Base-by-base conservation (phyloP, 2,329 filamentous ascomycete genomes). In the Neofusicoccum laricinum region DNA sequence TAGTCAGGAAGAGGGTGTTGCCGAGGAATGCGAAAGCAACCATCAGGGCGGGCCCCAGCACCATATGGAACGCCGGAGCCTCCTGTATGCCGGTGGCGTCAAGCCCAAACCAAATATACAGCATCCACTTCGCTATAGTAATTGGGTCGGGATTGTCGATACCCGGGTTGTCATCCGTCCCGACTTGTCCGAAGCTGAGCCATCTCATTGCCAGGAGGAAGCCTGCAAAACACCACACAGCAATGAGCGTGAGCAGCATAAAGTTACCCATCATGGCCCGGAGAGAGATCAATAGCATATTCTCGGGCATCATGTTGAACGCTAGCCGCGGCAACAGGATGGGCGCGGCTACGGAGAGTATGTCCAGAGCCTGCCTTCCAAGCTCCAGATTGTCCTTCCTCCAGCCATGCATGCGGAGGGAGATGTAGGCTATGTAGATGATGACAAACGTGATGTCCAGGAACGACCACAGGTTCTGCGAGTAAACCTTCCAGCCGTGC, bases 21-120 rank as follows among this genome's bases (percentile, higher is more conserved):
- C 92, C 92, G 3, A 96, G 81, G 74, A 95, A 95, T 1, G 92
- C 89, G 74, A 95, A 96, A 15, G 90, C 84, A 63, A 95, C 84
- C 90, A 95, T 95, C 25, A 95, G 79, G 2, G 86, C 83, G 0
- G 92, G 92, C 0, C 92, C 92, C 1, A 95, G 81, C n/a, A 93
- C 78, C 82, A 86, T 86, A 77, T 96, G 91, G 71, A 95, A 92
- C 64, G 91, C 86, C 21, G 85, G 82, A 70, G 84, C 84, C 65
- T 82, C 79, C 66, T 84, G 78, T 40, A 86, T 84, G 1, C 84
- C 82, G 43, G 77, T 90, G 40, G 75, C 92, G 70, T 95, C 92
- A 1, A 96, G 85, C 2, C 92, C 92, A 72, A 96, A 95, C 92
- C 92, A 96, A 68, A 96, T 93, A 85, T 90, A 95, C 1, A 95